These are phyloP conservation scores for Penicillium macrosclerotiorum DNA, from an alignment of 495 filamentous ascomycete species.

Conservation along the genomic window DNA sequence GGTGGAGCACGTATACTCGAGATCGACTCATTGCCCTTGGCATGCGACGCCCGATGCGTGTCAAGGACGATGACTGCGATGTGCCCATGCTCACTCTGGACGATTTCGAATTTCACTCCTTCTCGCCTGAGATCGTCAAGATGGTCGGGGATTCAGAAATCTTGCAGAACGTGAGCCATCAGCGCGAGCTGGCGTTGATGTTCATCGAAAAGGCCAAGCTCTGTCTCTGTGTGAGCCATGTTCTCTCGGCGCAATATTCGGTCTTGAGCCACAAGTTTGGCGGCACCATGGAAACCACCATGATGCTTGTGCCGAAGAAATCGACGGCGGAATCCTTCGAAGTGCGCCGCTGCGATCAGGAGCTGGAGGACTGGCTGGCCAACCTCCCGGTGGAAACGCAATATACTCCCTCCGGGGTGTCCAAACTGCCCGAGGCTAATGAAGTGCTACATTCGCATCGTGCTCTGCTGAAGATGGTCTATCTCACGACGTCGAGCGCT, in stretches of 20 bases:
- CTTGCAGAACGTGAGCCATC: conserved; percentile 59
- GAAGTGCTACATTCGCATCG: conserved; percentile 68
- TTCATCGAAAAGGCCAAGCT: conserved; percentile 90
- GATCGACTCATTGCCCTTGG: conserved; percentile 85
- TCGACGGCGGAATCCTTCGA: conserved; percentile 70
- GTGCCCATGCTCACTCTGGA: conserved; percentile 80
- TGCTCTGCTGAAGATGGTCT: conserved; percentile 82
- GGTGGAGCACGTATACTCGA: conserved; percentile 93
- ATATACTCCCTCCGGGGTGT: conserved; percentile 48
- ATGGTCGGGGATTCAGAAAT: conserved; percentile 66
- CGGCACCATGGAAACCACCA: conserved; percentile 72
- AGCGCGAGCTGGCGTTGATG: conserved; percentile 75
- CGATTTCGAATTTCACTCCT: conserved; percentile 75
- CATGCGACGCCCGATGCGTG: conserved; percentile 83
- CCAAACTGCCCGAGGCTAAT: conserved; percentile 47
- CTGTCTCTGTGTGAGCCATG: conserved; percentile 80
- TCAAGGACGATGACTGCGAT: conserved; percentile 87
- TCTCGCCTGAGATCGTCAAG: conserved; percentile 61
- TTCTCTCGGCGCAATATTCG: conserved; percentile 85
- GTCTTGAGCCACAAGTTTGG: conserved; percentile 77
- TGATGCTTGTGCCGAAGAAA: conserved; percentile 89
- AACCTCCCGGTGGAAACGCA: conserved; percentile 66
- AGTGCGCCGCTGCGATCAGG: conserved; percentile 68
- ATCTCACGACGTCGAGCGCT: conserved; percentile 81
- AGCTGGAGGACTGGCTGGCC: conserved; percentile 69